These are phyloP conservation scores for Exutisphaerella laricina DNA, from an alignment of 2,329 filamentous ascomycete species.

Conservation along the genomic window DNA sequence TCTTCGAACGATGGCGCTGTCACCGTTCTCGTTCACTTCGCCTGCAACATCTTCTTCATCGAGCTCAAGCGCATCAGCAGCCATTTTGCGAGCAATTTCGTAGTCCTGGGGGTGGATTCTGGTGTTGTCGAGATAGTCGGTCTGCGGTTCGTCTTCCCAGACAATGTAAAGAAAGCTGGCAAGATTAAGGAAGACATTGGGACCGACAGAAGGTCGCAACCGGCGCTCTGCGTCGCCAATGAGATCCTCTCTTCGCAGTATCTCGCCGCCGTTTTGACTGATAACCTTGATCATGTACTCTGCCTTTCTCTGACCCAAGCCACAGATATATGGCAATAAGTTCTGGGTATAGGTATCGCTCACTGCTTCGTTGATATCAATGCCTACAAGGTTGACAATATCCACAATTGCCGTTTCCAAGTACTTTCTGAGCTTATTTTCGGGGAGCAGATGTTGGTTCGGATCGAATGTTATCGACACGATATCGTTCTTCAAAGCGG, in stretches of 20 bases:
- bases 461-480: slow-evolving; percentile 81
- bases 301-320: slow-evolving; percentile 87
- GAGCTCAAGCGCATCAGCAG: slow-evolving; percentile 89
- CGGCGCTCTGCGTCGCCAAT: slow-evolving; percentile 72
- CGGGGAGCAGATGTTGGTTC: slow-evolving; percentile 79
- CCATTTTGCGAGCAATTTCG: slow-evolving; percentile 96
- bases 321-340: slow-evolving; percentile 83
- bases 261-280: slow-evolving; percentile 80
- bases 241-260: slow-evolving; percentile 79
- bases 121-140: slow-evolving; percentile 93
- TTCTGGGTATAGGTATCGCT: slow-evolving; percentile 76
- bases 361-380: slow-evolving; percentile 90
- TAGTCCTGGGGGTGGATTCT: slow-evolving; percentile 98
- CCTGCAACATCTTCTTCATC: slow-evolving; percentile 98
- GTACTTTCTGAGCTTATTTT: slow-evolving; percentile 78
- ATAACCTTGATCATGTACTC: slow-evolving; percentile 81
- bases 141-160: slow-evolving; percentile 59
- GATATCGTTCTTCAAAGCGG: slow-evolving; percentile 82
- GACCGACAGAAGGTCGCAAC: slow-evolving; percentile 65
- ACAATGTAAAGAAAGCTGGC: slow-evolving; percentile 91
- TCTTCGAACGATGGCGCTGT: slow-evolving; percentile 85
- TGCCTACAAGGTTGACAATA: slow-evolving; percentile 94
- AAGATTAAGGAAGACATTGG: slow-evolving; percentile 92
- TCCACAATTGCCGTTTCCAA: slow-evolving; percentile 97
- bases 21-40: slow-evolving; percentile 73